Conservation (phyloP, 768 basidiomycete genomes). For the Trametes cinnabarina region DNA sequence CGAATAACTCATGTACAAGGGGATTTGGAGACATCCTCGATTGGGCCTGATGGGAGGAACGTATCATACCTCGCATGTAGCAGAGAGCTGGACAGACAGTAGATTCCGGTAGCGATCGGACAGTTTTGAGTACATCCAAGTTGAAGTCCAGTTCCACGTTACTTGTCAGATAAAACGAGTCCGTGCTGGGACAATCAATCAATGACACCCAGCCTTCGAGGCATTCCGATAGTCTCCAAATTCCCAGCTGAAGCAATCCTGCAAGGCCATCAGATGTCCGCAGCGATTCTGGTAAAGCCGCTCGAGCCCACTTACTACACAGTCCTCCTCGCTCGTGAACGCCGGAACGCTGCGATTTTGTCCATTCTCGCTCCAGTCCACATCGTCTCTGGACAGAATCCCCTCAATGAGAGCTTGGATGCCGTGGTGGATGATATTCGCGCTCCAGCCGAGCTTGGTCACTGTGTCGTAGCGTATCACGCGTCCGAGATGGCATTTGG, state of each 20-base stretch:
- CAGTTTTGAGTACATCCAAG: no score
- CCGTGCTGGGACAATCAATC: no score
- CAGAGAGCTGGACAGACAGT: no score
- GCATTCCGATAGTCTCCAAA: conserved; percentile 44
- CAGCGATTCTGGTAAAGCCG: conserved; percentile 1
- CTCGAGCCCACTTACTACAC: conserved; percentile 45
- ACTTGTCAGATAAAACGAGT: no score
- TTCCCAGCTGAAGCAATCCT: conserved; percentile 80
- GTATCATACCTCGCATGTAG: no score
- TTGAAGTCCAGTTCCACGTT: no score
- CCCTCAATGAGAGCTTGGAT: conserved; percentile 73
- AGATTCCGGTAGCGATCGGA: no score
- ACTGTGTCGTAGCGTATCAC: conserved; percentile 86
- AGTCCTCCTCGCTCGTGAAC: conserved; percentile 55
- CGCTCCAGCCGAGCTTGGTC: conserved; percentile 73
- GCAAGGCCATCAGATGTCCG: not conserved
- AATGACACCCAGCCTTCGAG: not conserved
- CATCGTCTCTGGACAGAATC: conserved; percentile 47
- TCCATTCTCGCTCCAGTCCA: conserved; percentile 26
- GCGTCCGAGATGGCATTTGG: conserved; percentile 84
- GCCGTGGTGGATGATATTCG: conserved; percentile 67
- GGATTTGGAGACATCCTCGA: no score
- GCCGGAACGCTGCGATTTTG: conserved; percentile 43
- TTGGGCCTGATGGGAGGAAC: no score
- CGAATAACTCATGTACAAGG: no score